Evolutionary conservation across 768 basidiomycete genomes (phyloP).

Genomic region (Clitopilus hobsonii): DNA sequence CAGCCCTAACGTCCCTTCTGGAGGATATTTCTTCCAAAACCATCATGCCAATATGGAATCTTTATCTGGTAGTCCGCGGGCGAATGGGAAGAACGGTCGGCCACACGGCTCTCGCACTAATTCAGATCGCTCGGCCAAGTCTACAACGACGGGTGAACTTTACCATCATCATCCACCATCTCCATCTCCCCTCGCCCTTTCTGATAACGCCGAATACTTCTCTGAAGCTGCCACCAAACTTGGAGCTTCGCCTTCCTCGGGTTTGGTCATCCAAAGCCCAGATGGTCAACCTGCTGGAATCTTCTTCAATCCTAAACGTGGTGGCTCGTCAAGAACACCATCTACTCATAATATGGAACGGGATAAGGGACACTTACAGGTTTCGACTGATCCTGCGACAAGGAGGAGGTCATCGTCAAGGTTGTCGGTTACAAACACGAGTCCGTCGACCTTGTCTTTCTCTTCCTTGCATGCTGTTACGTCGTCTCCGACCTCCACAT

Average conservation of each 20-base stretch:
- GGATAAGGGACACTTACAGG: slow-evolving; percentile 33
- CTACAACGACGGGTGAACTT: slow-evolving; percentile 30
- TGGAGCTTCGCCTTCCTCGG: slow-evolving; percentile 75
- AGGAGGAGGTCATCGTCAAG: slow-evolving; percentile 17
- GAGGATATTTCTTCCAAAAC: slow-evolving; percentile 40
- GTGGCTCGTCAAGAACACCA: slow-evolving; percentile 29
- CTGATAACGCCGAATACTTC: slow-evolving; percentile 79
- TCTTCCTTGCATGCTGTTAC: slow-evolving; percentile 28
- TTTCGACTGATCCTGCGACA: slow-evolving; percentile 21
- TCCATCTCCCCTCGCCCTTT: slow-evolving; percentile 66
- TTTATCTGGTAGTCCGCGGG: neutral
- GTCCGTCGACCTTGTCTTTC: slow-evolving; percentile 20
- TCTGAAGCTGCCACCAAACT: slow-evolving; percentile 62
- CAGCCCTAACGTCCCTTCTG: slow-evolving; percentile 56
- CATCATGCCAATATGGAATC: slow-evolving; percentile 13
- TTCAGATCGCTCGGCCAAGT: slow-evolving; percentile 60
- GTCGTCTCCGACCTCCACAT: slow-evolving; percentile 8
- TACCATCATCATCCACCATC: slow-evolving; percentile 40
- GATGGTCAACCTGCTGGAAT: slow-evolving; percentile 95
- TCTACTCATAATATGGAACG: slow-evolving; percentile 42
- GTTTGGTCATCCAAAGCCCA: slow-evolving; percentile 86
- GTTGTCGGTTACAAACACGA: slow-evolving; percentile 17
- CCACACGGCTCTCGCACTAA: slow-evolving; percentile 51
- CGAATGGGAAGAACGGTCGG: slow-evolving; percentile 14
- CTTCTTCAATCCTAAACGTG: slow-evolving; percentile 80